Evolutionary conservation across 345 rosid genomes (phyloP).

Genomic region (Passiflora organensis): DNA sequence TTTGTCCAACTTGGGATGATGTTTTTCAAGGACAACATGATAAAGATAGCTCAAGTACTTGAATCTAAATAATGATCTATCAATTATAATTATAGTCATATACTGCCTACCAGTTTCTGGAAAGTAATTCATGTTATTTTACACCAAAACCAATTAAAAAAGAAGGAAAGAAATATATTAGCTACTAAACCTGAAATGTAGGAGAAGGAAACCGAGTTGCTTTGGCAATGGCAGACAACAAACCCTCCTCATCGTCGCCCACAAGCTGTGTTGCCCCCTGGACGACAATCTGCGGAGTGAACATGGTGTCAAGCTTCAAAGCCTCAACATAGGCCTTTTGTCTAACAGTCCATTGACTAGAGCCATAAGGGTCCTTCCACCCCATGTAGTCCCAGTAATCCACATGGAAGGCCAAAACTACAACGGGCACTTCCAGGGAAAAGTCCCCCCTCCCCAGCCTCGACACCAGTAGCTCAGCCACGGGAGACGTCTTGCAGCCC

Average conservation of each 20-base stretch:
- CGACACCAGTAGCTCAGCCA: slow-evolving; percentile 72
- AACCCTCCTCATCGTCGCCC: slow-evolving; percentile 55
- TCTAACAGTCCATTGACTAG: slow-evolving; percentile 76
- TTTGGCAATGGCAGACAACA: slow-evolving; percentile 42
- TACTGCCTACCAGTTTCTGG: too few species aligned
- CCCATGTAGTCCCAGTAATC: slow-evolving; percentile 95
- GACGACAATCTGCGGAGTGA: slow-evolving; percentile 75
- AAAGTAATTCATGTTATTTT: too few species aligned
- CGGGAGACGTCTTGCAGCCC: slow-evolving; percentile 77
- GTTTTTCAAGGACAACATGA: too few species aligned
- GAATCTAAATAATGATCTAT: too few species aligned
- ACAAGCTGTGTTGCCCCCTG: slow-evolving; percentile 65
- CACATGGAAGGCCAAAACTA: slow-evolving; percentile 67
- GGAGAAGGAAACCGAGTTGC: slow-evolving; percentile 72
- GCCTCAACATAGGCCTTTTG: slow-evolving; percentile 90
- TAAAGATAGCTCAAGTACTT: too few species aligned
- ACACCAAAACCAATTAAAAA: too few species aligned
- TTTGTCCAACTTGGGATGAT: too few species aligned
- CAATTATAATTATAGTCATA: too few species aligned
- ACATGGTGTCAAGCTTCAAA: slow-evolving; percentile 73
- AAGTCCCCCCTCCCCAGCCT: slow-evolving; percentile 93
- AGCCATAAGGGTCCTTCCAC: slow-evolving; percentile 88
- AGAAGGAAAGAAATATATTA: too few species aligned
- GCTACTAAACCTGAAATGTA: slow-evolving; percentile 64
- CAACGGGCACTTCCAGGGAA: slow-evolving; percentile 46